phyloP scores from a whole-genome alignment of 805 yeast species.

The Cyberlindnera sargentensis region DNA sequence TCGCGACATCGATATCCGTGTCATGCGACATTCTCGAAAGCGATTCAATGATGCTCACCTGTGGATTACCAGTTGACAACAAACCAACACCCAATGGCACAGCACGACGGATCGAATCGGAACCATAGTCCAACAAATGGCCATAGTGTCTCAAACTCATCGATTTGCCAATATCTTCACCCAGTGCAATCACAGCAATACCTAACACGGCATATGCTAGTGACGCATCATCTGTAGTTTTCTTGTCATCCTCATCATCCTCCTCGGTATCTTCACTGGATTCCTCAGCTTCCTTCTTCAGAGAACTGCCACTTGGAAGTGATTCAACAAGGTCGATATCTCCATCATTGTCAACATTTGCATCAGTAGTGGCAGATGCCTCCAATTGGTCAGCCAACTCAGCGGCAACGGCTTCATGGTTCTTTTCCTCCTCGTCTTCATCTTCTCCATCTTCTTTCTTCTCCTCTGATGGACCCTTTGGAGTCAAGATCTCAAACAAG shows the following conservation, averaged over 20 bases:
- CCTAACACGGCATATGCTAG: conserved; percentile 88
- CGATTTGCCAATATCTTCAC: conserved; percentile 96
- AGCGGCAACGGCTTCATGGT: conserved; percentile 29
- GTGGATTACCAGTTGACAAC: conserved; percentile 88
- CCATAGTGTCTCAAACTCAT: conserved; percentile 97
- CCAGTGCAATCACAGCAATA: conserved; percentile 90
- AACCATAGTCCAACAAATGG: conserved; percentile 97
- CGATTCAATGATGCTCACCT: conserved; percentile 95
- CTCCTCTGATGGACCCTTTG: conserved; percentile 52
- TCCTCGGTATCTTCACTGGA: conserved; percentile 23
- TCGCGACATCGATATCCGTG: conserved; percentile 87
- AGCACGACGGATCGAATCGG: conserved; percentile 80
- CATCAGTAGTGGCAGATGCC: not conserved
- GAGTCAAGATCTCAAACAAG: conserved; percentile 79
- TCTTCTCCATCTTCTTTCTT: conserved; percentile 53
- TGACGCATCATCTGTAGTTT: conserved; percentile 29
- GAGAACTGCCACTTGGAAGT: conserved; percentile 17
- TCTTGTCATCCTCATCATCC: conserved; percentile 22
- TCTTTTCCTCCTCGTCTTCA: conserved; percentile 37
- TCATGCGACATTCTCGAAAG: conserved; percentile 95
- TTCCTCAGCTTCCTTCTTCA: conserved; percentile 14
- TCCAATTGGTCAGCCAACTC: too few species aligned
- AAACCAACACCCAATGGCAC: conserved; percentile 99
- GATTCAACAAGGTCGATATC: conserved; percentile 23
- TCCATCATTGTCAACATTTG: conserved; percentile 25